A percentile compares a stretch with the other conserved stretches of the same genome.
phyloP scores from a whole-genome alignment of 1,284 basidiomycete genomes.

The Volvariella volvacea region DNA sequence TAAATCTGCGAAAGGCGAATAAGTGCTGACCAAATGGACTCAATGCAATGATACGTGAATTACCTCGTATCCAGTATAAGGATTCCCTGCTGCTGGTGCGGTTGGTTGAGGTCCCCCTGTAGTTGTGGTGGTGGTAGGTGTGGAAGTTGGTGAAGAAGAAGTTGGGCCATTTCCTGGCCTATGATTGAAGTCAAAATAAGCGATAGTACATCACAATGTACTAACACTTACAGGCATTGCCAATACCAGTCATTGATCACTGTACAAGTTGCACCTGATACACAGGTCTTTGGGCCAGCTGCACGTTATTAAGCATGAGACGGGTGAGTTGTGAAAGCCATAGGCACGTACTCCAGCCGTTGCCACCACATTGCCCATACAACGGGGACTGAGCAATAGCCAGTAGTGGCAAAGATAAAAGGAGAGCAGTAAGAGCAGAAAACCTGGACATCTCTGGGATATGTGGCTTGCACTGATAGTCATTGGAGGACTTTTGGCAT shows the following conservation, averaged over 20 bases:
- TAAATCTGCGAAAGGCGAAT: conserved; percentile 27
- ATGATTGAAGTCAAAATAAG: conserved; percentile 16
- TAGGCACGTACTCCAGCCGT: conserved; percentile 37
- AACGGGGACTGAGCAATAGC: conserved; percentile 35
- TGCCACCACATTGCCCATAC: conserved; percentile 47
- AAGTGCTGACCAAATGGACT: conserved; percentile 2
- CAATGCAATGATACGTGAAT: neutral
- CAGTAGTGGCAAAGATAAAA: conserved; percentile 28
- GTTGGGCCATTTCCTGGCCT: conserved; percentile 7
- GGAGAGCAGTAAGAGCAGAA: conserved; percentile 36
- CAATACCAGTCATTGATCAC: conserved; percentile 45
- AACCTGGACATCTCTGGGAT: conserved; percentile 38
- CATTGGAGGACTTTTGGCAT: no score
- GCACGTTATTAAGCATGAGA: no score
- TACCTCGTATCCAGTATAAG: conserved; percentile 42
- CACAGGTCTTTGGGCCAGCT: conserved; percentile 47
- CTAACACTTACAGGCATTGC: conserved; percentile 43
- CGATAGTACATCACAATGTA: conserved; percentile 7
- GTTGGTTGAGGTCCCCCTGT: neutral
- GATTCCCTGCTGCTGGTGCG: conserved; percentile 35
- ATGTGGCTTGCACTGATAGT: no score
- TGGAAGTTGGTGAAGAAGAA: no score
- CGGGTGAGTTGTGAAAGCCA: neutral
- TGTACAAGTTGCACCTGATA: conserved; percentile 32
- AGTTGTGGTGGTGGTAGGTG: neutral